Percentiles rank a stretch among this genome's conserved stretches.
phyloP scores from a whole-genome alignment of 2,329 filamentous ascomycete species.

The Phialophora macrospora region DNA sequence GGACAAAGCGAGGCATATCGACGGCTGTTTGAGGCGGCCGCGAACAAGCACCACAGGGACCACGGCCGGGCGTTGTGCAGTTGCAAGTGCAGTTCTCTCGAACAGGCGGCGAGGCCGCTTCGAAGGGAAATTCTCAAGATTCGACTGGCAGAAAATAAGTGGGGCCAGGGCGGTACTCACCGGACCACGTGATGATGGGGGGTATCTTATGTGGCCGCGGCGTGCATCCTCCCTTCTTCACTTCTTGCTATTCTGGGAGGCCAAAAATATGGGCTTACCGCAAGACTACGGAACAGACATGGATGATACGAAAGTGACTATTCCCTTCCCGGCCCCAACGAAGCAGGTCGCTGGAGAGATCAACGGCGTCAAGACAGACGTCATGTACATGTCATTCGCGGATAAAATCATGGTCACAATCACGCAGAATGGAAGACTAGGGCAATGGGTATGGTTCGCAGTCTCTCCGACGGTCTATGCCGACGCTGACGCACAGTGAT shows the following conservation, averaged over 20 bases:
- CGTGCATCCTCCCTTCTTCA: background rate
- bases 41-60: background rate
- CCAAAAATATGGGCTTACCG: constrained; percentile 25
- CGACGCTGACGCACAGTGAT: constrained; percentile 41
- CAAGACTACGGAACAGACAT: constrained; percentile 30
- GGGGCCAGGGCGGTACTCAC: background rate
- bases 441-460: constrained; percentile 77
- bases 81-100: background rate
- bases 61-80: background rate
- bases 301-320: constrained; percentile 34
- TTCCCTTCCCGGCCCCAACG: constrained; percentile 71
- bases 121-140: background rate
- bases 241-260: background rate
- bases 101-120: background rate
- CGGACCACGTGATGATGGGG: background rate
- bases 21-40: background rate
- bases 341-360: constrained; percentile 66
- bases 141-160: background rate
- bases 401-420: constrained; percentile 93
- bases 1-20: constrained; percentile 56
- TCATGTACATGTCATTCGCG: constrained; percentile 73
- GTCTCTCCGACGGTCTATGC: constrained; percentile 15
- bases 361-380: constrained; percentile 71
- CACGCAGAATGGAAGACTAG: constrained; percentile 80
- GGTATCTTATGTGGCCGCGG: background rate